phyloP scores from a whole-genome alignment of 2,329 filamentous ascomycete species.

The Diplocarpon rosae region DNA sequence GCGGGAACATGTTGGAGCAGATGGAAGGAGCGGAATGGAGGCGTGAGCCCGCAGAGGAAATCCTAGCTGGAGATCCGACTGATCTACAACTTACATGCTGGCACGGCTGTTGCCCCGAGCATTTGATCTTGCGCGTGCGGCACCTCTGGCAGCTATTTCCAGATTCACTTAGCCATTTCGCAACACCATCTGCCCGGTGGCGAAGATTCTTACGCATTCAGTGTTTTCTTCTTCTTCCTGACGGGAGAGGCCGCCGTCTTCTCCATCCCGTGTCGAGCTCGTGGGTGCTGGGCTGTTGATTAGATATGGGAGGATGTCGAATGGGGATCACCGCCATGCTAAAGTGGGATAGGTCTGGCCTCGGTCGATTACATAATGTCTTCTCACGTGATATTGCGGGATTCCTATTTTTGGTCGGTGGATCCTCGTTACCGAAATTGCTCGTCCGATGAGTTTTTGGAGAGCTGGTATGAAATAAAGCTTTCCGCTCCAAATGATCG shows the following conservation, averaged over 20 bases:
- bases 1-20: too few species aligned
- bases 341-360: background rate
- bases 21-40: too few species aligned
- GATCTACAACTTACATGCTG: background rate
- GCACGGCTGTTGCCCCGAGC: background rate
- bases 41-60: too few species aligned
- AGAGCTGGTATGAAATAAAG: too few species aligned
- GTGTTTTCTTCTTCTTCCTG: conserved; percentile 3
- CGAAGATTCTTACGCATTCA: background rate
- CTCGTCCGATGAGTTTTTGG: too few species aligned
- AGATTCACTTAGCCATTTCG: background rate
- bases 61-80: too few species aligned
- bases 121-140: conserved; percentile 2
- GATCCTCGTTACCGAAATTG: too few species aligned
- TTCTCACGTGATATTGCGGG: too few species aligned
- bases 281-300: background rate
- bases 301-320: background rate
- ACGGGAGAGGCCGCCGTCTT: background rate
- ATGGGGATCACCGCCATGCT: background rate
- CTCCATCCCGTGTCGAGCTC: background rate
- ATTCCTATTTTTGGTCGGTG: too few species aligned
- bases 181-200: too few species aligned
- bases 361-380: too few species aligned
- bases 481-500: too few species aligned
- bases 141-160: conserved; percentile 1